phyloP scores from a whole-genome alignment of 371 early-diverging fungal species.

The Choanephora cucurbitarum region DNA sequence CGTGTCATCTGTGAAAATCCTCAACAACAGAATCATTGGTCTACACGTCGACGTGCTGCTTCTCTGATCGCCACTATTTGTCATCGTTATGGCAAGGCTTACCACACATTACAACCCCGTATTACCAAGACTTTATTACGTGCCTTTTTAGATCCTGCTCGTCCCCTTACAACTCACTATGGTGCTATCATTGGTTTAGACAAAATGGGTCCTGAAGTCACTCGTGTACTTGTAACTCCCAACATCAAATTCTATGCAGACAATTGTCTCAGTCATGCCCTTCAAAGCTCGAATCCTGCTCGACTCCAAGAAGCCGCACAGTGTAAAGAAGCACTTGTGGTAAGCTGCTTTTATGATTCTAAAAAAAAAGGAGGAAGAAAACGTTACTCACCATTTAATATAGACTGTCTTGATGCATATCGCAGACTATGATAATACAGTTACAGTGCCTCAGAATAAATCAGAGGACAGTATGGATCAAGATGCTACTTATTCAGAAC shows the following conservation, averaged over 20 bases:
- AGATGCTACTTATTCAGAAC: conserved; percentile 14
- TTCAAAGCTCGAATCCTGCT: conserved; percentile 25
- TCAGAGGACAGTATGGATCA: conserved; percentile 25
- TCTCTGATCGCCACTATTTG: conserved; percentile 73
- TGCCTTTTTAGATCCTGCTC: conserved; percentile 86
- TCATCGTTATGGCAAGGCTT: conserved; percentile 70
- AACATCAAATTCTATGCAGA: conserved; percentile 70
- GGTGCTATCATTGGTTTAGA: conserved; percentile 88
- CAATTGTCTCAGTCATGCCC: conserved; percentile 30
- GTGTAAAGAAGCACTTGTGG: conserved; percentile 47
- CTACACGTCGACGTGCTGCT: conserved; percentile 80
- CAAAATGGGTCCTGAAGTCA: conserved; percentile 78
- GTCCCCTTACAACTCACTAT: conserved; percentile 82
- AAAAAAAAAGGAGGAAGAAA: too few species aligned
- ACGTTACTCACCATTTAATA: too few species aligned
- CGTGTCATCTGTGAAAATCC: conserved; percentile 74
- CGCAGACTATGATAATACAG: conserved; percentile 12
- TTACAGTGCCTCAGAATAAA: background rate
- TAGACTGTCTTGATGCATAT: conserved; percentile 26
- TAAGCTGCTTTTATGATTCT: conserved; percentile 6
- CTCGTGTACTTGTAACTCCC: conserved; percentile 74
- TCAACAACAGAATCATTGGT: conserved; percentile 78
- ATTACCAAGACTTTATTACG: conserved; percentile 86
- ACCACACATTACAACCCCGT: conserved; percentile 87
- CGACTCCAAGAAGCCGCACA: conserved; percentile 36